Percentiles rank a stretch among this genome's conserved stretches.
These are phyloP conservation scores for Metschnikowia orientalis DNA, from an alignment of 805 yeast genomes.

Conservation along the genomic window DNA sequence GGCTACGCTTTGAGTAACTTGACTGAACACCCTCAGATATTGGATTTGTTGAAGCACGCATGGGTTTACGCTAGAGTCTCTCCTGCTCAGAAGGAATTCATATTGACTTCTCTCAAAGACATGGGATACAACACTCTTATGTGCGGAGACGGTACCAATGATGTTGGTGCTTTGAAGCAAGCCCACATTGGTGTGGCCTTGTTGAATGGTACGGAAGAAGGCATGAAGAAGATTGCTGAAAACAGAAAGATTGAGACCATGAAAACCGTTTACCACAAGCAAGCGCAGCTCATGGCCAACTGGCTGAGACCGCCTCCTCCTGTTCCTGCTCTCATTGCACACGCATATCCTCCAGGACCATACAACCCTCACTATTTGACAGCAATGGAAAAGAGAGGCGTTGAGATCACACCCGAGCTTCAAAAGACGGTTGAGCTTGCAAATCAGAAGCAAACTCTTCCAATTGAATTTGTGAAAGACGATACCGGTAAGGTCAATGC, in stretches of 20 bases:
- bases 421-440: constrained; percentile 55
- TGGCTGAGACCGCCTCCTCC: constrained; percentile 86
- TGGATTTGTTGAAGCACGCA: constrained; percentile 73
- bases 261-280: constrained; percentile 74
- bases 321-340: constrained; percentile 85
- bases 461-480: constrained; percentile 18
- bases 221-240: constrained; percentile 84
- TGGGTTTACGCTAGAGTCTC: constrained; percentile 99
- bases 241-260: constrained; percentile 62
- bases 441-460: constrained; percentile 30
- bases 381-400: constrained; percentile 83
- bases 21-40: constrained; percentile 62
- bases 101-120: constrained; percentile 75
- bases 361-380: constrained; percentile 80
- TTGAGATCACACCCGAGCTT: constrained; percentile 71
- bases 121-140: constrained; percentile 90
- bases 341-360: constrained; percentile 94
- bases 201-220: constrained; percentile 92
- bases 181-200: constrained; percentile 98
- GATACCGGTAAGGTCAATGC: constrained; percentile 16
- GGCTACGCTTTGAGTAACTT: constrained; percentile 81
- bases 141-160: constrained; percentile 99
- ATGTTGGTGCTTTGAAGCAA: constrained; percentile 98
- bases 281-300: constrained; percentile 66
- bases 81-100: constrained; percentile 90